Base-by-base conservation (phyloP, 2,329 filamentous ascomycete species). In the Acrocalymma vagum region DNA sequence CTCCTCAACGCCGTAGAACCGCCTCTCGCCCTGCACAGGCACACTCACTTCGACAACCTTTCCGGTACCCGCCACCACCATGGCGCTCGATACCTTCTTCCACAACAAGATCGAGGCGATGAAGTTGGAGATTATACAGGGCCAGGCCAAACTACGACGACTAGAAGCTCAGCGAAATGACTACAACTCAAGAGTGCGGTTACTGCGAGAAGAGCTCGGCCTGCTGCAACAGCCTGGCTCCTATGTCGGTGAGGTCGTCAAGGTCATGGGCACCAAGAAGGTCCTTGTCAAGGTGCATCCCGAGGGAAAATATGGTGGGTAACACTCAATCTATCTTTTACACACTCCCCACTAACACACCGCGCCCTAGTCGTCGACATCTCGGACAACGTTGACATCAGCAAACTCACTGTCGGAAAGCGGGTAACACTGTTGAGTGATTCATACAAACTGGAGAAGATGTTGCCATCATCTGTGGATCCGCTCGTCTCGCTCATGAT, bases 31-130 rank as follows among this genome's bases (percentile, higher is more conserved):
- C 32, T 18, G 15, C 32, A 22, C 14, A 13, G 2, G 6, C 16
- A 21, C 2, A 11, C 5, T 31, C 30, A 23, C 21, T 13, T 8
- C 46, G 26, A 16, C 29, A 23, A 14, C 27, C 21, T 38, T 17
- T 29, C 35, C 44, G 49, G 52, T 57, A 48, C 49, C 60, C 57
- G 54, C 65, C 66, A 65, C 73, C 82, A 86, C 70, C 72, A 99
- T 99, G 94, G 92, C 93, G 83, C 89, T 99, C 77, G 94, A 97
- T 76, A 95, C 88, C 76, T 99, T 96, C 79, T 99, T 95, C 75
- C 90, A 94, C 78, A 97, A 97, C 82, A 99, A 99, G 82, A 97
- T 97, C 77, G 94, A 99, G 89, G 86, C 88, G 72, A 96, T 97
- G 89, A 97, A 97, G 87, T 91, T 99, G 72, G 93, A 99, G 84